These are phyloP conservation scores for Penicillium sp. DNA, from an alignment of 2,329 filamentous ascomycete genomes.

Conservation along the genomic window DNA sequence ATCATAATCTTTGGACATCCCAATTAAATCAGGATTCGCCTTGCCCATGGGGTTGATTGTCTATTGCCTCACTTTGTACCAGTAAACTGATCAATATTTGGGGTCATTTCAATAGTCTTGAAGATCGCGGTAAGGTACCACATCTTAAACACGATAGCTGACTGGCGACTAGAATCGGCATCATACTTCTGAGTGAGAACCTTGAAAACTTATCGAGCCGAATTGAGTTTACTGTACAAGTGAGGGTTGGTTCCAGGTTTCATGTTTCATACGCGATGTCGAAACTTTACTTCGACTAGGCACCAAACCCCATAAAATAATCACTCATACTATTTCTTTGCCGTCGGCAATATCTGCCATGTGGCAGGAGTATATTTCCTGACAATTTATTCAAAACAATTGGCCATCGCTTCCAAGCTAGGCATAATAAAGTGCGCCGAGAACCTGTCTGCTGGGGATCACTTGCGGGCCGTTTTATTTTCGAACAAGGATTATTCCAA, in stretches of 20 bases:
- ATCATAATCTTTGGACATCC: background rate
- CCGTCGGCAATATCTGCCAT: background rate
- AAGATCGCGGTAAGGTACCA: background rate
- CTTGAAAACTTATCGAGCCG: background rate
- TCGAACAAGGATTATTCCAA: background rate
- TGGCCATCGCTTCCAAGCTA: conserved; percentile 3
- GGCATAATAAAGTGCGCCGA: background rate
- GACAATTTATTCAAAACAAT: conserved; percentile 8
- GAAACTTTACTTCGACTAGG: conserved; percentile 7
- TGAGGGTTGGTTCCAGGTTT: background rate
- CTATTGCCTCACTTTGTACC: background rate
- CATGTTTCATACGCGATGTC: background rate
- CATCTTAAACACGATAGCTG: background rate
- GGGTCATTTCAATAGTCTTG: background rate
- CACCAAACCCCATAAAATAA: background rate
- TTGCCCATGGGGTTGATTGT: background rate
- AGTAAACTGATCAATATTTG: background rate
- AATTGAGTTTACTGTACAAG: conserved; percentile 4
- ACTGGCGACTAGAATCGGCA: background rate
- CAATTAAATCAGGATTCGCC: background rate
- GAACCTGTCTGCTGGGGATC: background rate
- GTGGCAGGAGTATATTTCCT: background rate
- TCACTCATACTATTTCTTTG: background rate
- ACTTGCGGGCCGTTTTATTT: background rate
- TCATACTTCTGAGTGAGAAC: background rate